phyloP scores from a whole-genome alignment of 257 asterid genomes.

The Ballota nigra region DNA sequence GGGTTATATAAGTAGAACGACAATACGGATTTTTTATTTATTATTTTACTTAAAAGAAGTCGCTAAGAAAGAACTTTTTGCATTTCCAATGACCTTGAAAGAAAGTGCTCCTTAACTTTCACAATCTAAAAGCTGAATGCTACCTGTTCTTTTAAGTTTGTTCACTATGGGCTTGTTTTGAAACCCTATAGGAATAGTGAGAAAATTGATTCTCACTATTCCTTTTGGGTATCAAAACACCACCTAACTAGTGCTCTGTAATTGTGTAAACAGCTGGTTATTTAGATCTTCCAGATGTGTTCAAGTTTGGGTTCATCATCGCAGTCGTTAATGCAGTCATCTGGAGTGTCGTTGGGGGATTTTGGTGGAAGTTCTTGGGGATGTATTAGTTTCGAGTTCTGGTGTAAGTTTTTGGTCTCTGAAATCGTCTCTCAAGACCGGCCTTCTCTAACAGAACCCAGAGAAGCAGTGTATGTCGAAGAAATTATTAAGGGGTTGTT shows the following conservation, averaged over 20 bases:
- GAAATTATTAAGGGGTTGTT: neutral
- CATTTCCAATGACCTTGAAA: neutral
- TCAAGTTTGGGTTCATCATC: conserved; percentile 83
- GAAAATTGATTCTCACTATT: too few relatives aligned
- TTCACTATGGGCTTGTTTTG: neutral
- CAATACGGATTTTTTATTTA: neutral
- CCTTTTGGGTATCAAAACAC: too few relatives aligned
- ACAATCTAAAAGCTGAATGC: neutral
- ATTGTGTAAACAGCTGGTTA: conserved; percentile 74
- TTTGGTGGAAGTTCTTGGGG: conserved; percentile 98
- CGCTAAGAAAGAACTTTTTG: neutral
- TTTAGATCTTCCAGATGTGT: conserved; percentile 86
- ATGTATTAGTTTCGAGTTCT: conserved; percentile 42
- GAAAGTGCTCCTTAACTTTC: neutral
- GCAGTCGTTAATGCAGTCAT: conserved; percentile 73
- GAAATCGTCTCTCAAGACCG: neutral
- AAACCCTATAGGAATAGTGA: too few relatives aligned
- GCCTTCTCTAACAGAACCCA: conserved; percentile 11
- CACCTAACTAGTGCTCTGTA: neutral
- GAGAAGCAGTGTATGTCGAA: conserved; percentile 14
- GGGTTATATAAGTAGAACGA: too few relatives aligned
- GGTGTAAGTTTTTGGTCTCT: conserved; percentile 28
- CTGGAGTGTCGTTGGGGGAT: conserved; percentile 71
- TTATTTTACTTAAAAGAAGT: neutral
- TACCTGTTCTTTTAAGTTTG: neutral